These are phyloP conservation scores for Blastomyces parvus DNA, from an alignment of 2,329 filamentous ascomycete genomes.

Conservation along the genomic window DNA sequence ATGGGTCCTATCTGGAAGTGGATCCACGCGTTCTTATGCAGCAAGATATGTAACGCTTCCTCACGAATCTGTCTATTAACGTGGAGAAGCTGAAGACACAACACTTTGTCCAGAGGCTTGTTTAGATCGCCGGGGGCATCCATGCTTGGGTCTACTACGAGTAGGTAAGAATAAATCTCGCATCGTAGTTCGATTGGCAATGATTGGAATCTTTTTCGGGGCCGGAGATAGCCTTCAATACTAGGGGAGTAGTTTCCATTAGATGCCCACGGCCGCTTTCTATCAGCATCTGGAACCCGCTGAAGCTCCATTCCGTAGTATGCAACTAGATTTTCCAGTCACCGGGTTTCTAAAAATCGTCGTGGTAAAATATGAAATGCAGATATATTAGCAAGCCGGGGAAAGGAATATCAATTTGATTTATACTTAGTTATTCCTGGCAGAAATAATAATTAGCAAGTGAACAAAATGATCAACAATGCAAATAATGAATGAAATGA, in stretches of 20 bases:
- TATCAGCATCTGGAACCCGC: neutral
- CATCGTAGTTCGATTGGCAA: constrained; percentile 6
- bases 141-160: neutral
- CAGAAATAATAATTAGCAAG: neutral
- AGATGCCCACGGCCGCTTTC: neutral
- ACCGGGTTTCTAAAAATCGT: neutral
- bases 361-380: neutral
- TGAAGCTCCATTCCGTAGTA: neutral
- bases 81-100: neutral
- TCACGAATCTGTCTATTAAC: constrained; percentile 1
- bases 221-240: neutral
- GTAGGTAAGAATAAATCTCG: constrained; percentile 2
- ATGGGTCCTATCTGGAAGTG: constrained; percentile 1
- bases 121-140: neutral
- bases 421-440: too few species aligned
- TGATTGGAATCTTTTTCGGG: constrained; percentile 1
- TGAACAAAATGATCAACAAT: neutral
- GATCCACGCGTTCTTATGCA: neutral
- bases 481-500: neutral
- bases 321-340: neutral
- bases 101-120: neutral
- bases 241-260: neutral
- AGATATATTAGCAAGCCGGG: neutral
- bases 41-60: neutral
- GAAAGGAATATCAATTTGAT: neutral